These are phyloP conservation scores for Talaromyces trachyspermus DNA, from an alignment of 495 filamentous ascomycete species.

Conservation along the genomic window DNA sequence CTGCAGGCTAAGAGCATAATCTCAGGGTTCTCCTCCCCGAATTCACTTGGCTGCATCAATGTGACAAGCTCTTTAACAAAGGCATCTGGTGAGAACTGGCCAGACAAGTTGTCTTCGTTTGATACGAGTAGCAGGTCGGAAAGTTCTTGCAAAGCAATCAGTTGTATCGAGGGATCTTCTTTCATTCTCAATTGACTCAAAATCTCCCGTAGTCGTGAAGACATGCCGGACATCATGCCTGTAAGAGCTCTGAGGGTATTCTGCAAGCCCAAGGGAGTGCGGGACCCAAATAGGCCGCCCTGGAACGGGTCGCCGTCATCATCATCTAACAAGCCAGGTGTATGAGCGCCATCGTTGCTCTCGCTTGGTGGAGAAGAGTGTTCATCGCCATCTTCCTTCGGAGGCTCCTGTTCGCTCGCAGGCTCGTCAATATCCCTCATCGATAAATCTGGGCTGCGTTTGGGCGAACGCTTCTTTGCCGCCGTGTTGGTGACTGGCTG, in stretches of 20 bases:
- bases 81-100: slow-evolving; percentile 88
- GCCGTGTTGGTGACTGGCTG: slow-evolving; percentile 25
- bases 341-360: slow-evolving; percentile 47
- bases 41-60: slow-evolving; percentile 84
- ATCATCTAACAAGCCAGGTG: slow-evolving; percentile 48
- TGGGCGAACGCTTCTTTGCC: slow-evolving; percentile 51
- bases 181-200: slow-evolving; percentile 78
- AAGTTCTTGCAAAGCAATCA: slow-evolving; percentile 88
- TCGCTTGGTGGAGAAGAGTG: slow-evolving; percentile 49
- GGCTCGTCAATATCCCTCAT: slow-evolving; percentile 46
- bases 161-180: slow-evolving; percentile 79
- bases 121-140: slow-evolving; percentile 90
- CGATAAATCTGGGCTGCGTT: slow-evolving; percentile 43
- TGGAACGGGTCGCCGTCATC: slow-evolving; percentile 77
- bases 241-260: slow-evolving; percentile 77
- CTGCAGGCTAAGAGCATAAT: slow-evolving; percentile 97
- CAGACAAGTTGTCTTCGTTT: slow-evolving; percentile 93
- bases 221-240: slow-evolving; percentile 83
- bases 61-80: slow-evolving; percentile 92
- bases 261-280: slow-evolving; percentile 60
- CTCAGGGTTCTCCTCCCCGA: slow-evolving; percentile 87
- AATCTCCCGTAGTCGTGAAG: slow-evolving; percentile 72
- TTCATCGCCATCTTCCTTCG: slow-evolving; percentile 20
- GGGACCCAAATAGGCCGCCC: slow-evolving; percentile 61
- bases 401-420: slow-evolving; percentile 25